Base-by-base conservation (phyloP, 257 asterid genomes). In the Nemophila menziesii region DNA sequence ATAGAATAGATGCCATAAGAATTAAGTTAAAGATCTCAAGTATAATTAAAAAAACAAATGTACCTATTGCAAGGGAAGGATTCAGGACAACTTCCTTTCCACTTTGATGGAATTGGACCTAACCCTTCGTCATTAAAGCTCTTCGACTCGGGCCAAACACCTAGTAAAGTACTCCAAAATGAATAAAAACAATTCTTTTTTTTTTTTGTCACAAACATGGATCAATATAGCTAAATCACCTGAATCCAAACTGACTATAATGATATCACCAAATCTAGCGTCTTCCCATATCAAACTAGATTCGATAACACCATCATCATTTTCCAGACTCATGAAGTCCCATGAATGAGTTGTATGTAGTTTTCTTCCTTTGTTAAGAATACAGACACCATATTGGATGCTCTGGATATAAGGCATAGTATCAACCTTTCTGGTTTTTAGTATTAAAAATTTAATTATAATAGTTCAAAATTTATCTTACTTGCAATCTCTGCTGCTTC, bases 121-220 rank as follows among this genome's bases (percentile, higher is more conserved):
- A 45, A 61, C 1, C 80, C 80, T 11, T 78, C 5, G 21, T 70
- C 93, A 16, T 59, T 67, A 40, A 87, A 87, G 73, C 97, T 82
- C 70, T 54, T 16, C 20, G 95, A 77, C 54, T 80, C 93, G 1
- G 92, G 93, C 95, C 93, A 80, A 20, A 72, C 93, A 40, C 94
- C 93, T 78, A 20, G 9, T 5, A 53, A 51, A 45, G 8, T 19
- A 39, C 2, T 2, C 0, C 11, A 39, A 3, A 58, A 14, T n/a
- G 36, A 16, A 29, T n/a, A n/a, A n/a, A n/a, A n/a, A 11, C 27
- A 19, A 38, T 14, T 17, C 42, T 16, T 16, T 46, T 13, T 39
- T 24, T 33, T 52, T 23, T 22, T 38, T 36, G 12, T 29, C n/a
- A 26, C 5, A 7, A 7, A 7, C 8, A 7, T 3, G 9, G 12